phyloP scores from a whole-genome alignment of 345 rosid species.

The Dipteronia dyeriana region DNA sequence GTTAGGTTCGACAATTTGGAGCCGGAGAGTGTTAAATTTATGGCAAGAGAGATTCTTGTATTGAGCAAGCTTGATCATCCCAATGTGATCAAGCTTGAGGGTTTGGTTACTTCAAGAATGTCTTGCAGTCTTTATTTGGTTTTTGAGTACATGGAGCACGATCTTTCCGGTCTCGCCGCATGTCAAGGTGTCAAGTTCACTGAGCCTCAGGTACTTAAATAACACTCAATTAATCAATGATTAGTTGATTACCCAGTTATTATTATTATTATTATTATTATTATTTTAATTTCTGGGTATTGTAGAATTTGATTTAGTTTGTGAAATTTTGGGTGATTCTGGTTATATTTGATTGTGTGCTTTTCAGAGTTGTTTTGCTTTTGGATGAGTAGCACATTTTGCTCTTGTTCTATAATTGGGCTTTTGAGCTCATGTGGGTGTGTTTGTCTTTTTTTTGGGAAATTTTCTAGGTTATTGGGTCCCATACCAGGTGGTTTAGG shows the following conservation, averaged over 20 bases:
- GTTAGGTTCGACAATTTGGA: constrained; percentile 93
- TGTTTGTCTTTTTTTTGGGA: constrained; percentile 19
- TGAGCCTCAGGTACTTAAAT: constrained; percentile 70
- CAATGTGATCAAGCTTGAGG: constrained; percentile 85
- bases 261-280: not conserved
- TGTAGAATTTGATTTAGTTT: constrained; percentile 12
- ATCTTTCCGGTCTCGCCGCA: constrained; percentile 83
- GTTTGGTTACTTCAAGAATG: constrained; percentile 88
- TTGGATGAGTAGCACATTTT: constrained; percentile 23
- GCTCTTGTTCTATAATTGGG: constrained; percentile 20
- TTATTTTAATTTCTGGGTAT: not conserved
- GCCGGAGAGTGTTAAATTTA: constrained; percentile 88
- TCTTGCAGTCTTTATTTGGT: constrained; percentile 85
- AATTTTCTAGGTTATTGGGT: constrained; percentile 32
- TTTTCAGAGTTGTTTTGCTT: constrained; percentile 29
- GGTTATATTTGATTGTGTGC: constrained; percentile 19
- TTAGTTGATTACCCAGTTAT: not conserved
- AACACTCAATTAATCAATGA: not conserved
- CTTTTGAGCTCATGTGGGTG: constrained; percentile 21
- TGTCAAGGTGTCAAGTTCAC: constrained; percentile 73
- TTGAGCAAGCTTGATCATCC: constrained; percentile 73
- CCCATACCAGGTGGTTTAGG: constrained; percentile 31
- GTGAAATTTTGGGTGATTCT: constrained; percentile 16
- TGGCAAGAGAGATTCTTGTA: constrained; percentile 96
- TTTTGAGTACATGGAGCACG: constrained; percentile 95